Conservation (phyloP, 2,329 filamentous ascomycete species). For the Phialemoniopsis sp. region DNA sequence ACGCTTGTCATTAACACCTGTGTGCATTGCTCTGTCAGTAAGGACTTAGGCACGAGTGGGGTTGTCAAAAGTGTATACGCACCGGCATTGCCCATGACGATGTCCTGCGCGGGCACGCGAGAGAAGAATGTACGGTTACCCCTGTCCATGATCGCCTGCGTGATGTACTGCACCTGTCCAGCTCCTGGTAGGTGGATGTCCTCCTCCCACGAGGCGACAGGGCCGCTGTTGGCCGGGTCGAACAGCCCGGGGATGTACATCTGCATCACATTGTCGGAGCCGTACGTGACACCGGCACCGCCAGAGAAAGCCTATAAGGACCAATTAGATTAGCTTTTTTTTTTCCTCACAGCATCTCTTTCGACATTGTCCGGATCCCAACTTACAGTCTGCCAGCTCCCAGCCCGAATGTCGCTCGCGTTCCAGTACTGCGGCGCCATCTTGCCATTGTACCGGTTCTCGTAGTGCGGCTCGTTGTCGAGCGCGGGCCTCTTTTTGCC, state of each 20-base stretch:
- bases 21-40: not conserved
- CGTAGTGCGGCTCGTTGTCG: slow-evolving; percentile 14
- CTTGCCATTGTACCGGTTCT: slow-evolving; percentile 12
- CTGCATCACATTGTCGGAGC: slow-evolving; percentile 13
- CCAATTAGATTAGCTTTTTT: not conserved
- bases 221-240: slow-evolving; percentile 9
- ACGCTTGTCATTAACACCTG: slow-evolving; percentile 6
- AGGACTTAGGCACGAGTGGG: not conserved
- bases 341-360: not conserved
- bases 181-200: slow-evolving; percentile 12
- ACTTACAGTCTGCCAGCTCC: slow-evolving; percentile 12
- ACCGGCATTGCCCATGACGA: slow-evolving; percentile 7
- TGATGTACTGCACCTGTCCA: slow-evolving; percentile 12
- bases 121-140: slow-evolving; percentile 9
- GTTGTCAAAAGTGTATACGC: too few relatives aligned
- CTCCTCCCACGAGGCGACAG: slow-evolving; percentile 6
- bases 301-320: slow-evolving; percentile 10
- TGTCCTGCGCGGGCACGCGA: slow-evolving; percentile 8
- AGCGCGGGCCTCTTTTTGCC: slow-evolving; percentile 10
- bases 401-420: slow-evolving; percentile 11
- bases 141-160: slow-evolving; percentile 10
- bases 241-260: slow-evolving; percentile 9
- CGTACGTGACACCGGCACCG: slow-evolving; percentile 13
- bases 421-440: slow-evolving; percentile 10
- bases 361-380: too few relatives aligned